Conservation (phyloP, 2,329 filamentous ascomycete species). For the Harringtonia aguacate region DNA sequence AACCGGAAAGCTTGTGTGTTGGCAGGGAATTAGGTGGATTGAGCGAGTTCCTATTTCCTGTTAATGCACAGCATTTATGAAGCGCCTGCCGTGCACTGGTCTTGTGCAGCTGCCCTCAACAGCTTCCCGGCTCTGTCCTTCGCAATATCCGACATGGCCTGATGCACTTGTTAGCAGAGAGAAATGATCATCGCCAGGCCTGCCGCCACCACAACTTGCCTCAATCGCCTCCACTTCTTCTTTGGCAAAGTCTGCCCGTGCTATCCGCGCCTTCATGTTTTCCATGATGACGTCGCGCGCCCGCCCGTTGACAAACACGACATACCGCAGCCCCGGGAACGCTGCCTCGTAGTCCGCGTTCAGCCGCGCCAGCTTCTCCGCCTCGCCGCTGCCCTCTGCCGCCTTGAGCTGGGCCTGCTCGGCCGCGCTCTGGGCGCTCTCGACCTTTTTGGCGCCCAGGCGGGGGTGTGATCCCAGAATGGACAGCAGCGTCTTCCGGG, state of each 20-base stretch:
- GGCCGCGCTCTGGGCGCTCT: slow-evolving; percentile 68
- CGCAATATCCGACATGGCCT: slow-evolving; percentile 92
- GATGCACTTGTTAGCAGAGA: slow-evolving; percentile 11
- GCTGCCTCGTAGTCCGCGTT: slow-evolving; percentile 70
- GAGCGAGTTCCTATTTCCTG: too few species aligned
- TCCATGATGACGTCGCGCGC: slow-evolving; percentile 64
- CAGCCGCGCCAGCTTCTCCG: slow-evolving; percentile 44
- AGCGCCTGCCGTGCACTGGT: too few species aligned
- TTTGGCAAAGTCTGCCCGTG: slow-evolving; percentile 48
- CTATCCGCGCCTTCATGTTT: slow-evolving; percentile 69
- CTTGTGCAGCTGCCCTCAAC: too few species aligned
- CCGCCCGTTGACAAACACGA: slow-evolving; percentile 85
- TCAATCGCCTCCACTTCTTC: slow-evolving; percentile 68
- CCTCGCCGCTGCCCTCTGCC: slow-evolving; percentile 42
- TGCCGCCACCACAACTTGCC: slow-evolving; percentile 33
- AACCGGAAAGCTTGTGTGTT: too few species aligned
- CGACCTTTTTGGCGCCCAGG: slow-evolving; percentile 69
- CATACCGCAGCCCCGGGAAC: slow-evolving; percentile 78
- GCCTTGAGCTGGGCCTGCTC: slow-evolving; percentile 70
- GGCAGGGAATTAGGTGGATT: too few species aligned
- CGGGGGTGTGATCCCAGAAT: slow-evolving; percentile 78
- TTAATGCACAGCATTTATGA: too few species aligned
- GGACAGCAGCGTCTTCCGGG: slow-evolving; percentile 49
- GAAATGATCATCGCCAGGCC: neutral
- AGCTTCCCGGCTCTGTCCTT: slow-evolving; percentile 65